Evolutionary conservation across 1,284 basidiomycete species (phyloP).

Genomic region (Marasmius oreades): DNA sequence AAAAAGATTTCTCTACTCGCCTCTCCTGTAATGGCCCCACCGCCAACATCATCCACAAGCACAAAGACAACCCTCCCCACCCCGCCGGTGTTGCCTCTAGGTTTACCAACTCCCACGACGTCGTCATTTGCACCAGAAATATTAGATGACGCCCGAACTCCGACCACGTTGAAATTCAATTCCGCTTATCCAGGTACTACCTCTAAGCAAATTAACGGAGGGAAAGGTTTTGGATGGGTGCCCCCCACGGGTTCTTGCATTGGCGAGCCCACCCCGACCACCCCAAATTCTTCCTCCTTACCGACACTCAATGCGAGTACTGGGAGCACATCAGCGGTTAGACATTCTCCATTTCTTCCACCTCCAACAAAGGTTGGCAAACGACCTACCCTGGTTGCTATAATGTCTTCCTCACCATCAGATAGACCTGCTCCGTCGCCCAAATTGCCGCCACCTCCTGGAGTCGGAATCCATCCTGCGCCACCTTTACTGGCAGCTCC

Average conservation of each 20-base stretch:
- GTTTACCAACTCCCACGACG: background rate
- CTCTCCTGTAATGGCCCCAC: slow-evolving; percentile 24
- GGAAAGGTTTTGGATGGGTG: background rate
- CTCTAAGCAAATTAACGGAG: background rate
- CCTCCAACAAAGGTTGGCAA: background rate
- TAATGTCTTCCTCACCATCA: slow-evolving; percentile 24
- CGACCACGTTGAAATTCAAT: background rate
- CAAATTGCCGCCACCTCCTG: slow-evolving; percentile 4
- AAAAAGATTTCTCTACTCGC: slow-evolving; percentile 46
- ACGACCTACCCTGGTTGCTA: slow-evolving; percentile 19
- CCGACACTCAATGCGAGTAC: background rate
- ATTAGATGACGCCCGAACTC: background rate
- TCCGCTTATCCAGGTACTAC: background rate
- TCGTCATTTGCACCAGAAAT: background rate
- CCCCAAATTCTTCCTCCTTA: background rate
- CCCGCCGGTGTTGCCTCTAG: background rate
- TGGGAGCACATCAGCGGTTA: background rate
- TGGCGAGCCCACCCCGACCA: no score
- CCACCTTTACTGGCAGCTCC: slow-evolving; percentile 18
- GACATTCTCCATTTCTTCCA: background rate
- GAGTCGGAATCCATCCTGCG: slow-evolving; percentile 20
- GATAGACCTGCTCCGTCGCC: background rate
- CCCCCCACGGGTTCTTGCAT: background rate
- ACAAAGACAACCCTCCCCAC: background rate
- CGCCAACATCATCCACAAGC: background rate